phyloP scores from a whole-genome alignment of 495 filamentous ascomycete species.

The Astrothelium macrocarpum region DNA sequence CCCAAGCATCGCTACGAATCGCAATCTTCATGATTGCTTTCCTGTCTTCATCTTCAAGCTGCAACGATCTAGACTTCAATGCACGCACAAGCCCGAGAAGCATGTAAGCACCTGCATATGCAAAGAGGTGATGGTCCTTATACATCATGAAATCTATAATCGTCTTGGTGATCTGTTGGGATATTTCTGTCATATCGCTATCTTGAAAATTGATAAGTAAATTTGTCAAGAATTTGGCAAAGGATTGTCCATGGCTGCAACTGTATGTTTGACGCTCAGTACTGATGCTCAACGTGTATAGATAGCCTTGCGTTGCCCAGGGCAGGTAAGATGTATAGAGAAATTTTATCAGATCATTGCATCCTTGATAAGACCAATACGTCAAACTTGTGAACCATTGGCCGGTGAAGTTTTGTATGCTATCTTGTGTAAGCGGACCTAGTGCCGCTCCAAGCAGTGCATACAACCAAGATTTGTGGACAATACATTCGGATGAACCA shows the following conservation, averaged over 20 bases:
- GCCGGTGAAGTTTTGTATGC: slow-evolving; percentile 30
- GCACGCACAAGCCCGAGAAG: slow-evolving; percentile 25
- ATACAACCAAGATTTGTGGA: slow-evolving; percentile 19
- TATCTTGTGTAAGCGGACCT: slow-evolving; percentile 26
- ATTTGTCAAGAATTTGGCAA: slow-evolving; percentile 17
- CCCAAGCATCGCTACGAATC: slow-evolving; percentile 21
- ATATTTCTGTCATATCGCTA: background rate
- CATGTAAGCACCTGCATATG: slow-evolving; percentile 25
- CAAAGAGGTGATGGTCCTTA: slow-evolving; percentile 20
- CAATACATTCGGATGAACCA: slow-evolving; percentile 12
- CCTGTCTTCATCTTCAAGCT: slow-evolving; percentile 12
- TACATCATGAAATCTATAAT: slow-evolving; percentile 19
- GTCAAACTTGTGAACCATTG: slow-evolving; percentile 28
- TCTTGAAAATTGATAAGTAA: slow-evolving; percentile 7
- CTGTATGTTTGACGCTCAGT: slow-evolving; percentile 6
- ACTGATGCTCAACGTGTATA: slow-evolving; percentile 27
- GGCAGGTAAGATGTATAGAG: slow-evolving; percentile 25
- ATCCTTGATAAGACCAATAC: slow-evolving; percentile 7
- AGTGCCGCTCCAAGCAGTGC: slow-evolving; percentile 26
- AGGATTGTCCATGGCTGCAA: slow-evolving; percentile 26
- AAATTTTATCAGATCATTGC: slow-evolving; percentile 17
- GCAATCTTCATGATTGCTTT: slow-evolving; percentile 20
- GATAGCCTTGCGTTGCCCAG: slow-evolving; percentile 32
- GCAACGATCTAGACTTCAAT: background rate
- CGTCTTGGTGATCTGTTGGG: background rate